Conservation (phyloP, 2,329 filamentous ascomycete genomes). For the Taxawa tesnikishii region DNA sequence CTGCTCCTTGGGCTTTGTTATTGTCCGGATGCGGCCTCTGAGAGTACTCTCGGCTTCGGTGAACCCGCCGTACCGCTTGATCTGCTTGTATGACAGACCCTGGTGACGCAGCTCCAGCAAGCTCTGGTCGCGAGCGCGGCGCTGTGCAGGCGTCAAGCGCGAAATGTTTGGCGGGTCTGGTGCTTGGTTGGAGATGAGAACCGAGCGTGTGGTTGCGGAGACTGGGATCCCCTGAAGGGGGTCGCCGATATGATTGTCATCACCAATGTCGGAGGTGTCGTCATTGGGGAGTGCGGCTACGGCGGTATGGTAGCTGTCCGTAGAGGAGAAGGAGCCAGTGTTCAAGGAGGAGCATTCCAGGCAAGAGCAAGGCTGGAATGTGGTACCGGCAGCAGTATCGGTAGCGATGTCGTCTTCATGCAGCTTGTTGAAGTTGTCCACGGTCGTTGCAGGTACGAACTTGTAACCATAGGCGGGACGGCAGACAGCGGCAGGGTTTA, state of each 20-base stretch:
- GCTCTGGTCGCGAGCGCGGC: conserved; percentile 14
- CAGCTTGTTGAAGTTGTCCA: too few species aligned
- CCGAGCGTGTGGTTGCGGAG: not conserved
- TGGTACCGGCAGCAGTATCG: too few species aligned
- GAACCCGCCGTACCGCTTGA: conserved; percentile 43
- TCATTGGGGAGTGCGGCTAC: conserved; percentile 2
- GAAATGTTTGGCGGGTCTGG: not conserved
- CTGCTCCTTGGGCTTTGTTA: conserved; percentile 51
- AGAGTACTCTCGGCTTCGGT: conserved; percentile 60
- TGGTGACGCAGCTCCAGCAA: conserved; percentile 42
- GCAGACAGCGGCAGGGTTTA: too few species aligned
- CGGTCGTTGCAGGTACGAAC: too few species aligned
- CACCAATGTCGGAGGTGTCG: conserved; percentile 2
- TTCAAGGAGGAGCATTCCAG: too few species aligned
- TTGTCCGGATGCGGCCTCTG: conserved; percentile 51
- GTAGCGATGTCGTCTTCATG: too few species aligned
- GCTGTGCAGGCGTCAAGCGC: conserved; percentile 1
- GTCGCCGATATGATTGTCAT: conserved; percentile 2
- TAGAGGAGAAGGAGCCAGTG: not conserved
- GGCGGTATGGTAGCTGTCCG: not conserved
- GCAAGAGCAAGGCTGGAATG: too few species aligned
- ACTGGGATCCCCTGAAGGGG: not conserved
- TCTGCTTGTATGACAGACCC: conserved; percentile 55
- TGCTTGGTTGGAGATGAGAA: not conserved
- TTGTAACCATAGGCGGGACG: too few species aligned